Evolutionary conservation across 2,329 filamentous ascomycete species (phyloP).

Genomic region (Decorospora gaudefroyi): DNA sequence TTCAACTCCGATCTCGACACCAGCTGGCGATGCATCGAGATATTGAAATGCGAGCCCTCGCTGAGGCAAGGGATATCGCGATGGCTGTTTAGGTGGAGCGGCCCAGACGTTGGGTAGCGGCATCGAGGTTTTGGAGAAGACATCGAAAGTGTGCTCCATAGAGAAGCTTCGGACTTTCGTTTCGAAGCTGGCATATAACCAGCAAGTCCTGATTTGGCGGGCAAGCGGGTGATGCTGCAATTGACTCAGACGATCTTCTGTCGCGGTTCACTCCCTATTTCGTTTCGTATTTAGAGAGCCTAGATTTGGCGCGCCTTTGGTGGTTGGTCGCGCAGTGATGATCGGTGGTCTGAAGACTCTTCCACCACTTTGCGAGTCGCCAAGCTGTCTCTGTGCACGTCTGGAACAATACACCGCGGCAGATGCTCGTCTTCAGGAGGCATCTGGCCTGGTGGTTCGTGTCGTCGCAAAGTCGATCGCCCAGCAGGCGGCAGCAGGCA

Average conservation of each 20-base stretch:
- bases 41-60: not conserved
- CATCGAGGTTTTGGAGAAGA: constrained; percentile 7
- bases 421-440: not conserved
- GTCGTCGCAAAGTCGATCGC: not conserved
- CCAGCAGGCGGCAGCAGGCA: not conserved
- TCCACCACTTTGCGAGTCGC: no score
- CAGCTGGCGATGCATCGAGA: not conserved
- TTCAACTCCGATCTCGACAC: not conserved
- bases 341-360: not conserved
- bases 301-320: not conserved
- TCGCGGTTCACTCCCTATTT: constrained; percentile 1
- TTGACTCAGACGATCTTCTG: constrained; percentile 3
- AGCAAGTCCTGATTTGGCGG: not conserved
- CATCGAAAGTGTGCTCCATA: constrained; percentile 3
- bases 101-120: constrained; percentile 11
- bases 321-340: not conserved
- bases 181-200: not conserved
- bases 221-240: constrained; percentile 2
- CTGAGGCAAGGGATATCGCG: not conserved
- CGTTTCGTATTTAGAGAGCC: not conserved
- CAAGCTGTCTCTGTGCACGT: no score
- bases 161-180: not conserved
- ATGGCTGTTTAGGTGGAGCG: not conserved
- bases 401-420: no score
- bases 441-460: not conserved